phyloP scores from a whole-genome alignment of 768 basidiomycete genomes.

The Trametes sanguinea region DNA sequence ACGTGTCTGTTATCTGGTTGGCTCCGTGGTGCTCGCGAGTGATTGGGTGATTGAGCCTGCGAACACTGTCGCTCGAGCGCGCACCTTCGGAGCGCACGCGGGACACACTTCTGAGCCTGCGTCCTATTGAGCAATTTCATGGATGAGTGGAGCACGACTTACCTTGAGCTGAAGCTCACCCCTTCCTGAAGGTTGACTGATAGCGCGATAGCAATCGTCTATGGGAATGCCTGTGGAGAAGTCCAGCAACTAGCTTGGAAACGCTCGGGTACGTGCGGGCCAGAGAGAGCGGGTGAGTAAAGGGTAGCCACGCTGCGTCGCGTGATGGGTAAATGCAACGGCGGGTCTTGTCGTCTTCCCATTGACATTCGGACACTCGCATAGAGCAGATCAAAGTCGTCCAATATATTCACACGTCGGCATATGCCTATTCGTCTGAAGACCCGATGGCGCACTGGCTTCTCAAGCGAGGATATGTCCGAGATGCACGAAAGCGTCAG shows the following conservation, averaged over 20 bases:
- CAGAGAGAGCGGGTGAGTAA: neutral
- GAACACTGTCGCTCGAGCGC: neutral
- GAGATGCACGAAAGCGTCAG: no score
- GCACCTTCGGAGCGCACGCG: neutral
- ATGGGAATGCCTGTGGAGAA: neutral
- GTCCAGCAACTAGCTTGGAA: neutral
- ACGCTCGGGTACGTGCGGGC: neutral
- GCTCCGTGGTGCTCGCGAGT: neutral
- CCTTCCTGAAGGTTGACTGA: neutral
- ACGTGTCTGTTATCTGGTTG: neutral
- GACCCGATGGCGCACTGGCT: neutral
- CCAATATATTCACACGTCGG: neutral
- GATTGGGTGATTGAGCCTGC: slow-evolving; percentile 9
- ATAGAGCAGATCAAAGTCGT: neutral
- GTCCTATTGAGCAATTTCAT: neutral
- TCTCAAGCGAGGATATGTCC: neutral
- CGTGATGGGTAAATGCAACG: slow-evolving; percentile 7
- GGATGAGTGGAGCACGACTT: neutral
- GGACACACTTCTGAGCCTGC: neutral
- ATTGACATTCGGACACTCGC: neutral
- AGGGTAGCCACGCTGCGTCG: slow-evolving; percentile 8
- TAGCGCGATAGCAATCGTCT: neutral
- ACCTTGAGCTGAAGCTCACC: neutral
- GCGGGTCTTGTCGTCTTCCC: neutral
- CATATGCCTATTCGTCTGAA: neutral